phyloP scores from a whole-genome alignment of 2,329 filamentous ascomycete genomes.

The Verticillium dahliae region DNA sequence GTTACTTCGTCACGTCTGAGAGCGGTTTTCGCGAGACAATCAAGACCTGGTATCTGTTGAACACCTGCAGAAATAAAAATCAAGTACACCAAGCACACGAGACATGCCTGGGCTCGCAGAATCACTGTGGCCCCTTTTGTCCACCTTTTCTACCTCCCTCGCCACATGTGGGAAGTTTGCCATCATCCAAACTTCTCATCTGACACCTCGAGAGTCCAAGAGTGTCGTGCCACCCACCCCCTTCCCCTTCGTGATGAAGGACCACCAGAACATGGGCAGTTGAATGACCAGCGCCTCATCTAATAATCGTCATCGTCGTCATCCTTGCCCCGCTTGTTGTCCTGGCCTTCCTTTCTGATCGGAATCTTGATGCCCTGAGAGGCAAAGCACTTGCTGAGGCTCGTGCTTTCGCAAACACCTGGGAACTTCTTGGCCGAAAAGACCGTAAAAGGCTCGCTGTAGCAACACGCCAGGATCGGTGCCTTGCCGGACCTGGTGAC shows the following conservation, averaged over 20 bases:
- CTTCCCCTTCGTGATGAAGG: neutral
- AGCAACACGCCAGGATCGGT: slow-evolving; percentile 77
- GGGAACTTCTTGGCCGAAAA: slow-evolving; percentile 98
- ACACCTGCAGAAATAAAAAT: neutral
- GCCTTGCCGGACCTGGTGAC: slow-evolving; percentile 67
- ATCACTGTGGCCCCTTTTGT: neutral
- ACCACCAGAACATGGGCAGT: neutral
- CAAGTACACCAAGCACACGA: neutral
- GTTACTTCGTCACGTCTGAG: neutral
- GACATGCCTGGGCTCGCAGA: neutral
- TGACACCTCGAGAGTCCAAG: neutral
- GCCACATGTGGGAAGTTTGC: neutral
- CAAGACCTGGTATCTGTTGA: neutral
- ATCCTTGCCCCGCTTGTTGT: slow-evolving; percentile 42
- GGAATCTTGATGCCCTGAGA: slow-evolving; percentile 94
- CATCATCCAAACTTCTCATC: neutral
- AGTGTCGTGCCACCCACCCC: neutral
- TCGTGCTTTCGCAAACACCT: slow-evolving; percentile 89
- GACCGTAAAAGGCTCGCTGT: slow-evolving; percentile 85
- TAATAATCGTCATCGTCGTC: slow-evolving; percentile 44
- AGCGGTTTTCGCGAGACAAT: too few relatives aligned
- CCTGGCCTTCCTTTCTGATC: slow-evolving; percentile 71
- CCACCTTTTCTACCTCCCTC: neutral
- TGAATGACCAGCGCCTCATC: slow-evolving; percentile 1
- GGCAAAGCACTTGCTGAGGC: slow-evolving; percentile 87